A percentile compares a stretch with the other conserved stretches of the same genome.
phyloP scores from a whole-genome alignment of 371 early-diverging fungal species.

The Scutellospora calospora region DNA sequence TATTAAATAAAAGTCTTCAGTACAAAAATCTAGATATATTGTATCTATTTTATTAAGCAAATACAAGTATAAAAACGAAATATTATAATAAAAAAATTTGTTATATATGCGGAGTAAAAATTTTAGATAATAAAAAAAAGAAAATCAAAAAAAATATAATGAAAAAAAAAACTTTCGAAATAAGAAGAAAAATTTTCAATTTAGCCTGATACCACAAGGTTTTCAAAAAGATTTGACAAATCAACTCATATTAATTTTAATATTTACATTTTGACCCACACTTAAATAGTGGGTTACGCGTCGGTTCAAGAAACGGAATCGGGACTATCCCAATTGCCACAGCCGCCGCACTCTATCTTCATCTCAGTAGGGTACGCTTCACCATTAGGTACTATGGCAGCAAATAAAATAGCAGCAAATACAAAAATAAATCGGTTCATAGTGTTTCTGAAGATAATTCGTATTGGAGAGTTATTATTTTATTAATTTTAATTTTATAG shows the following conservation, averaged over 20 bases:
- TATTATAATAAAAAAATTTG: too few species aligned
- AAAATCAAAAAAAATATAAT: neutral
- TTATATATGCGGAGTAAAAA: too few species aligned
- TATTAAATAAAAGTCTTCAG: too few species aligned
- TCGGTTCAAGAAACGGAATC: neutral
- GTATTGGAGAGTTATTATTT: conserved; percentile 16
- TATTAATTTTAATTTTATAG: conserved; percentile 4
- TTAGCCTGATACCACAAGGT: neutral
- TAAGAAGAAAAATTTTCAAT: neutral
- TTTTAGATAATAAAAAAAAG: neutral
- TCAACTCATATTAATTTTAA: too few species aligned
- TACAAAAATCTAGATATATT: too few species aligned
- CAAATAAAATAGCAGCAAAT: conserved; percentile 26
- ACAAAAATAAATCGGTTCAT: conserved; percentile 33
- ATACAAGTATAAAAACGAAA: too few species aligned
- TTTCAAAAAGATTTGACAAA: too few species aligned
- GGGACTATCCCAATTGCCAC: too few species aligned
- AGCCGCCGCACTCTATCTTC: too few species aligned
- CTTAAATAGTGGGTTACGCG: conserved; percentile 17
- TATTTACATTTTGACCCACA: neutral
- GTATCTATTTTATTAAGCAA: too few species aligned
- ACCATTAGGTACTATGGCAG: neutral
- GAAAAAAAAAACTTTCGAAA: neutral
- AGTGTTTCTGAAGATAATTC: conserved; percentile 34
- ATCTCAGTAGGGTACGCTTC: too few species aligned